Percentiles rank a stretch among this genome's conserved stretches.
phyloP scores from a whole-genome alignment of 176 grass and related monocot genomes.

The Ensete ventricosum region DNA sequence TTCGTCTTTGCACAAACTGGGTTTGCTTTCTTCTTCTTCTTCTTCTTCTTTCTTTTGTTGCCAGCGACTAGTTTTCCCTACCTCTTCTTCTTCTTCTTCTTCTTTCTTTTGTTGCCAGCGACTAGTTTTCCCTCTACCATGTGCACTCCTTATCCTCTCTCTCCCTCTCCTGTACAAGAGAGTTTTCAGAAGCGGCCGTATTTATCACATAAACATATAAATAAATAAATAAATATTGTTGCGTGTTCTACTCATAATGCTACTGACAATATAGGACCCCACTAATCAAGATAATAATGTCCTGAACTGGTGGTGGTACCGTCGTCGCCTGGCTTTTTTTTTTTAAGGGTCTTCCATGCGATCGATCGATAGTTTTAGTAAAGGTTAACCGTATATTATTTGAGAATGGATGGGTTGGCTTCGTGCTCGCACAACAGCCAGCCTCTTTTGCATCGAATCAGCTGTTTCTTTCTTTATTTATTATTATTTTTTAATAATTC shows the following conservation, averaged over 20 bases:
- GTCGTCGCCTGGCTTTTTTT: too few relatives aligned
- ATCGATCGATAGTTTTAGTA: neutral
- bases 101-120: too few relatives aligned
- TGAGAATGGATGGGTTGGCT: too few relatives aligned
- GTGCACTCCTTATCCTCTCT: neutral
- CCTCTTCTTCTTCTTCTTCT: neutral
- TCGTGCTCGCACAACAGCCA: too few relatives aligned
- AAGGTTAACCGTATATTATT: neutral
- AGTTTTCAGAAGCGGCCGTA: too few relatives aligned
- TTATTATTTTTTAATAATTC: too few relatives aligned
- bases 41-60: too few relatives aligned
- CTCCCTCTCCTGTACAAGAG: neutral
- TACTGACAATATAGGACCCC: neutral
- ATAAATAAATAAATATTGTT: too few relatives aligned
- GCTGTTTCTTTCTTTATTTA: too few relatives aligned
- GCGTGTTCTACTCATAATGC: neutral
- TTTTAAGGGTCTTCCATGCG: neutral
- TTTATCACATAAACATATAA: too few relatives aligned
- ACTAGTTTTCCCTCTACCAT: neutral
- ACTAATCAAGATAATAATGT: neutral
- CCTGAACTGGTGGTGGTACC: too few relatives aligned
- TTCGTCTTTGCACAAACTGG: neutral
- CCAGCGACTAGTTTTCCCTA: too few relatives aligned
- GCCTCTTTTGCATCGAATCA: neutral
- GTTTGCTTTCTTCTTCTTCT: neutral